Conservation (phyloP, 2,329 filamentous ascomycete genomes). For the Xylaria sp. region DNA sequence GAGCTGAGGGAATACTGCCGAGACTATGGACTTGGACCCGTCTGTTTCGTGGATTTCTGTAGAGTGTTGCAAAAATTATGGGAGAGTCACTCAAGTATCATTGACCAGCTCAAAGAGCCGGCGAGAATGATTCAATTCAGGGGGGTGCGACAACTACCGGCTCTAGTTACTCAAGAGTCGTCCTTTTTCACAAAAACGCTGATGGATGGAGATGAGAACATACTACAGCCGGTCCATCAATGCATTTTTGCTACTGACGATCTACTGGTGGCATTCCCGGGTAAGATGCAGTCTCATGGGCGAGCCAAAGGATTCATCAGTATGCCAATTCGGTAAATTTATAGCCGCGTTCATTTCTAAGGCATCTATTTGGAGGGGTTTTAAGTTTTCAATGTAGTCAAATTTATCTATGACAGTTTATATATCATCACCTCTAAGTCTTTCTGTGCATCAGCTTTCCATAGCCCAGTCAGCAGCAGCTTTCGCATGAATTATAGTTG, state of each 20-base stretch:
- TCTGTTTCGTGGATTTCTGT: slow-evolving; percentile 23
- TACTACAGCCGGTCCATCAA: slow-evolving; percentile 27
- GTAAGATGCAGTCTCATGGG: slow-evolving; percentile 24
- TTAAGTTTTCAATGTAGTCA: not conserved
- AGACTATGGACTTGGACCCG: slow-evolving; percentile 17
- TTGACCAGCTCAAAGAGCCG: slow-evolving; percentile 6
- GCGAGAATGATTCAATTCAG: slow-evolving; percentile 2
- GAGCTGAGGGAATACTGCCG: slow-evolving; percentile 19
- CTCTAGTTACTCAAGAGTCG: slow-evolving; percentile 18
- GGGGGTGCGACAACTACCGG: slow-evolving; percentile 16
- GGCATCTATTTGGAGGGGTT: not conserved
- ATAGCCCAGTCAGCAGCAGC: slow-evolving; percentile 35
- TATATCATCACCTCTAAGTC: not conserved
- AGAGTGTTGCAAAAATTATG: slow-evolving; percentile 14
- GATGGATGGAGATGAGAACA: slow-evolving; percentile 15
- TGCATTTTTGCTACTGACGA: slow-evolving; percentile 28
- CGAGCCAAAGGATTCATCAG: slow-evolving; percentile 19
- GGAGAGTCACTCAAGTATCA: slow-evolving; percentile 2
- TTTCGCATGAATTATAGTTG: slow-evolving; percentile 30
- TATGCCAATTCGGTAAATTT: slow-evolving; percentile 22
- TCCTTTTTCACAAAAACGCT: slow-evolving; percentile 25
- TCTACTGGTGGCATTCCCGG: slow-evolving; percentile 21
- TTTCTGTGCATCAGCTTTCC: slow-evolving; percentile 7
- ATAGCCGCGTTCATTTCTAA: not conserved
- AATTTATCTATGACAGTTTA: slow-evolving; percentile 1